Percentiles rank a stretch among this genome's conserved stretches.
Conservation (phyloP, 176 grass and related monocot genomes). For the Carex pumila region DNA sequence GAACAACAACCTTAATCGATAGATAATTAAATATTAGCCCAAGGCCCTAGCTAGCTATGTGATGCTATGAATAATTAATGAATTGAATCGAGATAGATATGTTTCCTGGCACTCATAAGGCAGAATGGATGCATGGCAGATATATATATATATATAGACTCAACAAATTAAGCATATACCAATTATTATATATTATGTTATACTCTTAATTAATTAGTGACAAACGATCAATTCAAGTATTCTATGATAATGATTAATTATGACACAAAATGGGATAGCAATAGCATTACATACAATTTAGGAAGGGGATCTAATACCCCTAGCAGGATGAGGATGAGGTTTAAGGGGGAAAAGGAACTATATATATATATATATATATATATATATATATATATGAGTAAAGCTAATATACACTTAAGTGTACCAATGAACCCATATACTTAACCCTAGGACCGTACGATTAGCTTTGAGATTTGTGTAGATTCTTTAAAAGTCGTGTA, state of each 20-base stretch:
- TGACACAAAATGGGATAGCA: neutral
- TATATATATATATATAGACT: no score
- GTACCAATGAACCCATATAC: no score
- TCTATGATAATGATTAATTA: neutral
- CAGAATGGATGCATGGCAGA: neutral
- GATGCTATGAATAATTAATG: conserved; percentile 8
- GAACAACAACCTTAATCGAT: neutral
- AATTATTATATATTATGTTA: no score
- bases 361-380: neutral
- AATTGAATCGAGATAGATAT: neutral
- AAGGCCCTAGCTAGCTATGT: neutral
- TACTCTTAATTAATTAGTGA: no score
- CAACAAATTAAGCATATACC: no score
- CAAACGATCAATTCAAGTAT: no score
- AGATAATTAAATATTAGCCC: neutral
- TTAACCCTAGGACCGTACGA: no score
- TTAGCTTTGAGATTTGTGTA: no score
- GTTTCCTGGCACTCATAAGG: neutral
- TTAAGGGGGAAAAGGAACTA: neutral
- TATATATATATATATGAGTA: no score
- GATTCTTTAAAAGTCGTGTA: no score
- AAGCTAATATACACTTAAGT: no score
- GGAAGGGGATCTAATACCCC: conserved; percentile 21
- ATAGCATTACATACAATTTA: neutral
- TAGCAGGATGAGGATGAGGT: neutral